phyloP scores from a whole-genome alignment of 768 basidiomycete species.

The Brasilioporus rufonigricans region DNA sequence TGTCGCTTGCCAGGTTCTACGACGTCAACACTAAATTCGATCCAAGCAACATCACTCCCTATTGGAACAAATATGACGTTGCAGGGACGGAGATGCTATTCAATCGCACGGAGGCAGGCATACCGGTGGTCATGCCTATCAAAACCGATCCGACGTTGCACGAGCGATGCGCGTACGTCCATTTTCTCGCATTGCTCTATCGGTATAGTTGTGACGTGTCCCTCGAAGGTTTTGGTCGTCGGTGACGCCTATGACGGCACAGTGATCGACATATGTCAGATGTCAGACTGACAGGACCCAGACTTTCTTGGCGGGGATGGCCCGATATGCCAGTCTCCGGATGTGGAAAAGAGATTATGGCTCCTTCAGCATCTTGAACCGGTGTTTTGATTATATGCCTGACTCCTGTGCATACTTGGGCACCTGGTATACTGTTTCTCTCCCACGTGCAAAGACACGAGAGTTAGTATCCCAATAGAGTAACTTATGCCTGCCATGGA shows the following conservation, averaged over 20 bases:
- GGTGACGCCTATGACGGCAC: constrained; percentile 2
- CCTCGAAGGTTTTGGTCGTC: constrained; percentile 14
- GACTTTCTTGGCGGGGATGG: too few species aligned
- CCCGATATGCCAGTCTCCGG: too few species aligned
- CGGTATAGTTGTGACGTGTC: not conserved
- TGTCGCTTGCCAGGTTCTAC: constrained; percentile 19
- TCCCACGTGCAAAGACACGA: too few species aligned
- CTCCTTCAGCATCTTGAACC: too few species aligned
- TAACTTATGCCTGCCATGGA: too few species aligned
- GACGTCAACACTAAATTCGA: constrained; percentile 24
- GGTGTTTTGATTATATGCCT: too few species aligned
- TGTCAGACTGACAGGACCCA: not conserved
- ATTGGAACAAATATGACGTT: constrained; percentile 6
- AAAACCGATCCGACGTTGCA: not conserved
- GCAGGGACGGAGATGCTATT: constrained; percentile 17
- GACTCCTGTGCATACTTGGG: too few species aligned
- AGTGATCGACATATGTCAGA: not conserved
- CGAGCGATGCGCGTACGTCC: constrained; percentile 15
- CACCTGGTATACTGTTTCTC: too few species aligned
- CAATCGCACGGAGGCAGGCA: constrained; percentile 6
- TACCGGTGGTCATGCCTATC: not conserved
- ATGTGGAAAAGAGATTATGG: too few species aligned
- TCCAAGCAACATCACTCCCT: constrained; percentile 13
- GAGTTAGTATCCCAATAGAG: too few species aligned
- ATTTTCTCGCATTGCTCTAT: not conserved